Evolutionary conservation across 83 land plant genomes (phyloP), one percentile per base, ranked within the genome.

Genomic region (Thuja plicata): DNA sequence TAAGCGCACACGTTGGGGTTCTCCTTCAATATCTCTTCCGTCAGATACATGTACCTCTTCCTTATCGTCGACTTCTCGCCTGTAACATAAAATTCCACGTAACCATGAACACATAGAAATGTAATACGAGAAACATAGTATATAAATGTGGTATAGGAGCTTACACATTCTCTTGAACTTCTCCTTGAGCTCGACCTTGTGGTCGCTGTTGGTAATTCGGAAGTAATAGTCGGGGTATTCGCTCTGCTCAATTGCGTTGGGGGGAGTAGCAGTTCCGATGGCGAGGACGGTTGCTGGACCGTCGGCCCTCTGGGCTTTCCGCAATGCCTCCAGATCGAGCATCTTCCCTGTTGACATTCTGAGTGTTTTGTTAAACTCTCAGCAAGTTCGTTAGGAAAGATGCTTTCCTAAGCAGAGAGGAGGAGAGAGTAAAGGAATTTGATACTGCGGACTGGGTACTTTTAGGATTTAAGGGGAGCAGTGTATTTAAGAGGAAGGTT

Each of bases 31-130:
- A 94, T 90, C 73, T 92, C 95, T 88, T 94, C 95, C n/a, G 89
- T 91, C 62, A 94, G 74, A 84, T 94, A 88, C 91, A 94, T 91
- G 92, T 94, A 89, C 19, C 95, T 88, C 88, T 94, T 94, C 91
- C 70, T 88, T 6, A 94, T 94, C 92, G 88, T 90, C 54, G 95
- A 92, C 60, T 92, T 92, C 21, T 94, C 95, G 62, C 95, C 95
- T 94, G 91, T 38, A 70, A 37, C 84, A 81, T 24, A 8, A 21
- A 81, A 12, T 10, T 24, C 15, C 15, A 3, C 3, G 1, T 3
- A 1, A 6, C 40, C 52, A 81, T 81, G 0, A 5, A 43, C 3
- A 3, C 79, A 50, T 50, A 50, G 54, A 50, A 50, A 50, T 50
- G 15, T 50, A 50, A 50, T 12, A 1, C 54, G 13, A 12, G 0